phyloP scores from a whole-genome alignment of 257 asterid genomes.

The Solanum okadae region DNA sequence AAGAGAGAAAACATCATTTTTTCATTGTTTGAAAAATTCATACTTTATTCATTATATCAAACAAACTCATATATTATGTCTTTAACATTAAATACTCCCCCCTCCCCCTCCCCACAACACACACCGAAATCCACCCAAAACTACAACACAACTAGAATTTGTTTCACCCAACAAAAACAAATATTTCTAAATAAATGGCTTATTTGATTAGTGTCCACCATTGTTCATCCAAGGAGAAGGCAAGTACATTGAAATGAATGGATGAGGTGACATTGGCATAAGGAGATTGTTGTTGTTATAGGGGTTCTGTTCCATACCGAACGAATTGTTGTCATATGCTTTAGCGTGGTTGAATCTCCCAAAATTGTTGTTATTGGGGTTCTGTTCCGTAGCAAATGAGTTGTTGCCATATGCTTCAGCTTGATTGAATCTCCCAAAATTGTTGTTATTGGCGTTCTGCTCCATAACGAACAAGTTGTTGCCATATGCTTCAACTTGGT shows the following conservation, averaged over 20 bases:
- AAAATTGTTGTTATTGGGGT: not conserved
- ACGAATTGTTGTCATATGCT: not conserved
- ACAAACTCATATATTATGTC: not conserved
- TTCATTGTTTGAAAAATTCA: not conserved
- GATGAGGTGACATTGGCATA: not conserved
- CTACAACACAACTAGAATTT: not conserved
- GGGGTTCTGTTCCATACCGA: not conserved
- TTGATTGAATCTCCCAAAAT: not conserved
- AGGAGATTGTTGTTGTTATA: not conserved
- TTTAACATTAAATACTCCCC: not conserved
- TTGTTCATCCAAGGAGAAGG: not conserved
- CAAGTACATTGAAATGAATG: not conserved
- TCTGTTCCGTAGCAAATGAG: not conserved
- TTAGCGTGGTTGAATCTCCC: not conserved
- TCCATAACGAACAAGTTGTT: not conserved
- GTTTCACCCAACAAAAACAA: not conserved
- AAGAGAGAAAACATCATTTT: not conserved
- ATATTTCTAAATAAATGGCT: not conserved
- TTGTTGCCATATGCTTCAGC: not conserved
- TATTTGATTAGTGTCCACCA: not conserved
- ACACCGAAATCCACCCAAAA: not conserved
- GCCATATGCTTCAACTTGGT: not conserved
- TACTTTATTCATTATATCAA: not conserved
- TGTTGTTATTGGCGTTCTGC: not conserved
- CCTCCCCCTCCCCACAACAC: not conserved